A percentile compares a stretch with the other conserved stretches of the same genome.
These are phyloP conservation scores for Colletotrichum karsti DNA, from an alignment of 2,329 filamentous ascomycete genomes.

Conservation along the genomic window DNA sequence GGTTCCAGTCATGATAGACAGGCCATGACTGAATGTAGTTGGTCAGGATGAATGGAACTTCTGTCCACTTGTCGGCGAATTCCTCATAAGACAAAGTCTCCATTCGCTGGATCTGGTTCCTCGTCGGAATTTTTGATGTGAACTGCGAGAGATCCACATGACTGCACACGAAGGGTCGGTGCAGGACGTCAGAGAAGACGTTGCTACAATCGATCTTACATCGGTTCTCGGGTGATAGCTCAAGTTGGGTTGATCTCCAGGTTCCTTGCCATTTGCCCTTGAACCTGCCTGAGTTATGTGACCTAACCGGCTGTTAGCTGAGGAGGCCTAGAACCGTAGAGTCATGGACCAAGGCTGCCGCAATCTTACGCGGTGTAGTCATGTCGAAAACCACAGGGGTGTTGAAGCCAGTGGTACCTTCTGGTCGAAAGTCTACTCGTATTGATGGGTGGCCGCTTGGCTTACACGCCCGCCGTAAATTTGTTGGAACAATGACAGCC, in stretches of 20 bases:
- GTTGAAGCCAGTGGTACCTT: neutral
- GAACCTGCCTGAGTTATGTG: conserved; percentile 32
- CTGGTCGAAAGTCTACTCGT: no score
- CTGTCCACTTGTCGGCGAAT: conserved; percentile 79
- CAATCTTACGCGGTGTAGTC: neutral
- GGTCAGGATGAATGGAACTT: conserved; percentile 87
- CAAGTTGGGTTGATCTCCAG: conserved; percentile 83
- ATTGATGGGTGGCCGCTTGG: no score
- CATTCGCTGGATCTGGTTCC: conserved; percentile 78
- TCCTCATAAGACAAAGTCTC: conserved; percentile 74
- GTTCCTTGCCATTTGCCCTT: conserved; percentile 75
- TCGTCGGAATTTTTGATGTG: conserved; percentile 73
- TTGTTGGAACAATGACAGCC: no score
- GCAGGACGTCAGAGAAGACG: conserved; percentile 89
- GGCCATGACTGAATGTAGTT: conserved; percentile 85
- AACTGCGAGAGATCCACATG: conserved; percentile 76
- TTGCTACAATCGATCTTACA: conserved; percentile 75
- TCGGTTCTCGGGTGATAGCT: conserved; percentile 57
- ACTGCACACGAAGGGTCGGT: conserved; percentile 90
- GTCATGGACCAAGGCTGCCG: neutral
- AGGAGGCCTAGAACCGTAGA: neutral
- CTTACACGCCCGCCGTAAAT: no score
- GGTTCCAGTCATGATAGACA: conserved; percentile 77
- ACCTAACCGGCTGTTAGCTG: conserved; percentile 23
- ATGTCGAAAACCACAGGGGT: neutral